A percentile compares a stretch with the other conserved stretches of the same genome.
Evolutionary conservation across 352 stramenopile species (phyloP).

Genomic region (Globisporangium paddicum): DNA sequence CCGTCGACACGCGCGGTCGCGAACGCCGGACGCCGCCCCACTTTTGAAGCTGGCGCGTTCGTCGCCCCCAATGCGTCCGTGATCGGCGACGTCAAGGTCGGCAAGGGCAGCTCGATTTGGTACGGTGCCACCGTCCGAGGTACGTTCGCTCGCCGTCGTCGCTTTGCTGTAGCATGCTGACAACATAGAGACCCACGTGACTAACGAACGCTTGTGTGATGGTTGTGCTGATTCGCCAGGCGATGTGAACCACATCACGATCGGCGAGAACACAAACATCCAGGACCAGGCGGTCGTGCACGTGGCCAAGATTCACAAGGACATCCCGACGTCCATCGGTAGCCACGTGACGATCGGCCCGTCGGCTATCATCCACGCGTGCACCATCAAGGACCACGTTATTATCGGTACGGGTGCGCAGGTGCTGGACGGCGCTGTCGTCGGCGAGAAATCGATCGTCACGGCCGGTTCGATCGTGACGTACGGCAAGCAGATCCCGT

Average conservation of each 20-base stretch:
- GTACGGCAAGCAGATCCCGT: slow-evolving; percentile 81
- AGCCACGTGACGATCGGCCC: slow-evolving; percentile 89
- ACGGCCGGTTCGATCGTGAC: slow-evolving; percentile 89
- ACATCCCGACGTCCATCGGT: slow-evolving; percentile 89
- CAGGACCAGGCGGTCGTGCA: slow-evolving; percentile 92
- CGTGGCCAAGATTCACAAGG: slow-evolving; percentile 91
- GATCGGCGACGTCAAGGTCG: slow-evolving; percentile 92
- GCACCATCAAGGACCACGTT: slow-evolving; percentile 89
- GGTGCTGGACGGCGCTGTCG: slow-evolving; percentile 87
- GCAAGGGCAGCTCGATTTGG: slow-evolving; percentile 89
- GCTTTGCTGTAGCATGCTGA: not conserved
- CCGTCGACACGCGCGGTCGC: slow-evolving; percentile 74
- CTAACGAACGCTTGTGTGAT: too few relatives aligned
- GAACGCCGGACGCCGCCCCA: slow-evolving; percentile 60
- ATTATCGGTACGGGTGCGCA: slow-evolving; percentile 91
- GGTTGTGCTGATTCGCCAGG: too few relatives aligned
- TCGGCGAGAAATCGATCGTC: slow-evolving; percentile 87
- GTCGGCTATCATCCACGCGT: slow-evolving; percentile 87
- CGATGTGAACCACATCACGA: slow-evolving; percentile 91
- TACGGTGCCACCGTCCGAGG: slow-evolving; percentile 90
- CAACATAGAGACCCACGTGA: too few relatives aligned
- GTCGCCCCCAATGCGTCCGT: slow-evolving; percentile 91
- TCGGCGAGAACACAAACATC: slow-evolving; percentile 93
- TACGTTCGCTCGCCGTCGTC: slow-evolving; percentile 15
- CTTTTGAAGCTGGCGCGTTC: slow-evolving; percentile 62